These are phyloP conservation scores for Sclerotinia minor DNA, from an alignment of 2,329 filamentous ascomycete genomes.

Conservation along the genomic window DNA sequence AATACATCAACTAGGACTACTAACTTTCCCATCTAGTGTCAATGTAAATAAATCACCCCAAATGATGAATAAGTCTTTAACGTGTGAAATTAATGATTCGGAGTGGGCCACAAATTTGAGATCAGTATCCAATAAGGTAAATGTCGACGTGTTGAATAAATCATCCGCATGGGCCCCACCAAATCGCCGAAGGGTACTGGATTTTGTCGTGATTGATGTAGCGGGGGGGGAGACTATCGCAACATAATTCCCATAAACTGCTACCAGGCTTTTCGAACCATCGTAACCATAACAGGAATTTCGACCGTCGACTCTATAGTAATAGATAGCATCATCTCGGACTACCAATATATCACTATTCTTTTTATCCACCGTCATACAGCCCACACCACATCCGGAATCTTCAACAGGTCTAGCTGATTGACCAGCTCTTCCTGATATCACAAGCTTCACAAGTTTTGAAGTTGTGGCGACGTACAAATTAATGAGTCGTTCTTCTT, in stretches of 20 bases:
- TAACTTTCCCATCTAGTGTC: slow-evolving; percentile 85
- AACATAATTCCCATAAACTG: slow-evolving; percentile 81
- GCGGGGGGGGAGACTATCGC: slow-evolving; percentile 77
- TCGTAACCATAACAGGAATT: slow-evolving; percentile 91
- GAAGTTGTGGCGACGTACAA: slow-evolving; percentile 91
- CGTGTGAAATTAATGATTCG: slow-evolving; percentile 77
- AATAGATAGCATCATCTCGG: slow-evolving; percentile 92
- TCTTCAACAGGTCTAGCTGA: slow-evolving; percentile 88
- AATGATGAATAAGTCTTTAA: slow-evolving; percentile 77
- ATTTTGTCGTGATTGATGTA: slow-evolving; percentile 48
- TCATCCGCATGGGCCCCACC: slow-evolving; percentile 72
- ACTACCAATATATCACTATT: slow-evolving; percentile 88
- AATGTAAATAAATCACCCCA: slow-evolving; percentile 94
- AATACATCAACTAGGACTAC: slow-evolving; percentile 26
- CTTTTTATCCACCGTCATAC: slow-evolving; percentile 82
- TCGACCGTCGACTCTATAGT: slow-evolving; percentile 81
- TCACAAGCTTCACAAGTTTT: slow-evolving; percentile 80
- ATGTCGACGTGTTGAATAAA: slow-evolving; percentile 82
- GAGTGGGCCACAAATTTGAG: slow-evolving; percentile 87
- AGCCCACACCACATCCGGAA: slow-evolving; percentile 85
- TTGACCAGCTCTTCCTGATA: slow-evolving; percentile 84
- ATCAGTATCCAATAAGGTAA: slow-evolving; percentile 89
- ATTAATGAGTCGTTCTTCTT: slow-evolving; percentile 63
- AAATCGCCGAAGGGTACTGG: slow-evolving; percentile 65
- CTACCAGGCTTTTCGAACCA: slow-evolving; percentile 79